Base-by-base conservation (phyloP, 495 filamentous ascomycete species). In the Neurospora terricola region DNA sequence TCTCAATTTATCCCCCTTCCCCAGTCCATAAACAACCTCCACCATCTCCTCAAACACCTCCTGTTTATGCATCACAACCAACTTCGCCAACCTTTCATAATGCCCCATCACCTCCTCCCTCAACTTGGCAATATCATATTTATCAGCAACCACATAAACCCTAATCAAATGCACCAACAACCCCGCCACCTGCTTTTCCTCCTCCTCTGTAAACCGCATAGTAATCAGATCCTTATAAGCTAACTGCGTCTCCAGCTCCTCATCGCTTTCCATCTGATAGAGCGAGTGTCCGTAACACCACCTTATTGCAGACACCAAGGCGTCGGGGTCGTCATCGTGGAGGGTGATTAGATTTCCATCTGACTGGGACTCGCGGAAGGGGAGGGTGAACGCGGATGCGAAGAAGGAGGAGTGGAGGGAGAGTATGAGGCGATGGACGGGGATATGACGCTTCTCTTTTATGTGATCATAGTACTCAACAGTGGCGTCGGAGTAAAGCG, bases 191-290 rank as follows among this genome's bases (percentile, higher is more conserved):
- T 10, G n/a, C 8, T 4, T 1, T 4, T 48, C 43, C 4, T 48
- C 43, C 1, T 48, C 43, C 1, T 0, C 1, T 6, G 43, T 48
- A 21, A 48, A 48, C 9, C 10, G 10, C 43, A 59, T 6, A 0
- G 23, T 14, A 0, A 59, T 30, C 0, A 59, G 5, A 3, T 59
- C 48, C 2, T 59, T 59, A 11, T 30, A 30, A 0, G 23, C 48
- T 5, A 59, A 7, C 2, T 23, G 23, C 2, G 48, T 59, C 5
- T 59, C 48, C 2, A 59, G 11, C 5, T 48, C 43, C 1, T 48
- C n/a, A 2, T 48, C n/a, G 9, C 43, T 4, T 3, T 48, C 43
- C 0, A 48, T 0, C 2, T 12, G 48, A 5, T 59, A 59, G 0
- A 59, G 23, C 0, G 48, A 27, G 23, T 59, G 2, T 5, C 48